Percentiles rank a stretch among this genome's conserved stretches.
Evolutionary conservation across 2,329 filamentous ascomycete species (phyloP).

Genomic region (Hymenotorrendiella dingleyae): DNA sequence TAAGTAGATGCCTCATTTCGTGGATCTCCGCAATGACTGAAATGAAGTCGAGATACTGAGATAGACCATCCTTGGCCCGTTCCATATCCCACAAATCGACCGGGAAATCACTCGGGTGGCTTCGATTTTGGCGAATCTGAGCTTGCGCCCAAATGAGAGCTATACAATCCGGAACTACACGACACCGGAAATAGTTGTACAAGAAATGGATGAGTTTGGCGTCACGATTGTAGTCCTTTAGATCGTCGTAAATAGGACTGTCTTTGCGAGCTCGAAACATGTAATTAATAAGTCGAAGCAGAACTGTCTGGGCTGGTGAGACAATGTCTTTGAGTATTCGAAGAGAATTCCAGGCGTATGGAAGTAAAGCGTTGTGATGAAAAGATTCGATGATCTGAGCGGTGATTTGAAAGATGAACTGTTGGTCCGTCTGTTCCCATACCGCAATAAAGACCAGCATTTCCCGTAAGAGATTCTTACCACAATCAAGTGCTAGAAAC

Average conservation of each 20-base stretch:
- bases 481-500: slow-evolving; percentile 82
- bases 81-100: slow-evolving; percentile 98
- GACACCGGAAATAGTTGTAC: slow-evolving; percentile 84
- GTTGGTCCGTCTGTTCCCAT: slow-evolving; percentile 91
- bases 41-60: slow-evolving; percentile 91
- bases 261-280: slow-evolving; percentile 64
- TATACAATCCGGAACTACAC: slow-evolving; percentile 89
- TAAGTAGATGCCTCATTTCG: slow-evolving; percentile 75
- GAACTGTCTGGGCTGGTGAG: slow-evolving; percentile 87
- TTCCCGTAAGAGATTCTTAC: slow-evolving; percentile 81
- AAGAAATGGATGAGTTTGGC: slow-evolving; percentile 75
- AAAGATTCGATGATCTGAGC: slow-evolving; percentile 93
- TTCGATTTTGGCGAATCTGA: slow-evolving; percentile 72
- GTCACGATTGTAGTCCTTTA: slow-evolving; percentile 50
- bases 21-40: slow-evolving; percentile 81
- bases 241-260: slow-evolving; percentile 37
- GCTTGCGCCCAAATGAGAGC: slow-evolving; percentile 92
- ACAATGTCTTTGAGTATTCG: slow-evolving; percentile 94
- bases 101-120: slow-evolving; percentile 80
- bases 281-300: slow-evolving; percentile 84
- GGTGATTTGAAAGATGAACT: slow-evolving; percentile 94
- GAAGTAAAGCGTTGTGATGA: slow-evolving; percentile 80
- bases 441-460: slow-evolving; percentile 94
- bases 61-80: slow-evolving; percentile 87
- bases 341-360: slow-evolving; percentile 87